Percentiles rank a stretch among this genome's conserved stretches.
Conservation (phyloP, 805 yeast species). For the Pichia gijzeniarum region DNA sequence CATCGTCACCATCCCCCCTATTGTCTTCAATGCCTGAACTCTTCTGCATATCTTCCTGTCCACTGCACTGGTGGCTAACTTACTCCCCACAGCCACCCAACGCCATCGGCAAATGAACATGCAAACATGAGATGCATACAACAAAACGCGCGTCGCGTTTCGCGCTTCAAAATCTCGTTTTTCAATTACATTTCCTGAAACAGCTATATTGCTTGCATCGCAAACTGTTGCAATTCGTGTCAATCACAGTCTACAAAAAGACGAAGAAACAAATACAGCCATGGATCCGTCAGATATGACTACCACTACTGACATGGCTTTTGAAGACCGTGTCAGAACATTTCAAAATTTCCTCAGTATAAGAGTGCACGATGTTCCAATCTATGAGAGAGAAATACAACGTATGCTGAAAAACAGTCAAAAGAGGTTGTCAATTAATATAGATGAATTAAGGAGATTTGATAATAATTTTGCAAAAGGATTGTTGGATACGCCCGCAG, state of each 20-base stretch:
- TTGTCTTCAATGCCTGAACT: background rate
- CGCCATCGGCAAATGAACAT: too few relatives aligned
- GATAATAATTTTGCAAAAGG: slow-evolving; percentile 74
- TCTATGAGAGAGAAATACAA: slow-evolving; percentile 64
- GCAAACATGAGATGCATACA: background rate
- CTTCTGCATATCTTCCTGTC: too few relatives aligned
- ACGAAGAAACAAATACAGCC: background rate
- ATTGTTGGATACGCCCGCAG: slow-evolving; percentile 68
- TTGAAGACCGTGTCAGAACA: slow-evolving; percentile 78
- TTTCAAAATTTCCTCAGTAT: slow-evolving; percentile 79
- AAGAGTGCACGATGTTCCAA: slow-evolving; percentile 41
- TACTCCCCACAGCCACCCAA: too few relatives aligned
- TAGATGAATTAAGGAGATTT: slow-evolving; percentile 85
- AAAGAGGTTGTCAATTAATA: slow-evolving; percentile 62
- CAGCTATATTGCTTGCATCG: slow-evolving; percentile 4
- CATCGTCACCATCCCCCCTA: background rate
- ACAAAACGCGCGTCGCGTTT: background rate
- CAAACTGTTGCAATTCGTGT: background rate
- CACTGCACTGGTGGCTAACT: too few relatives aligned
- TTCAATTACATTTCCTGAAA: slow-evolving; percentile 3
- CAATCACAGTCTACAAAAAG: background rate
- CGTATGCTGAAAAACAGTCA: slow-evolving; percentile 63
- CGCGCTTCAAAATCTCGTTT: background rate
- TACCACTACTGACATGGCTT: slow-evolving; percentile 33
- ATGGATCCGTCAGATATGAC: slow-evolving; percentile 16